These are phyloP conservation scores for Taphrina communis DNA, from an alignment of 1,139 yeast species.

Conservation along the genomic window DNA sequence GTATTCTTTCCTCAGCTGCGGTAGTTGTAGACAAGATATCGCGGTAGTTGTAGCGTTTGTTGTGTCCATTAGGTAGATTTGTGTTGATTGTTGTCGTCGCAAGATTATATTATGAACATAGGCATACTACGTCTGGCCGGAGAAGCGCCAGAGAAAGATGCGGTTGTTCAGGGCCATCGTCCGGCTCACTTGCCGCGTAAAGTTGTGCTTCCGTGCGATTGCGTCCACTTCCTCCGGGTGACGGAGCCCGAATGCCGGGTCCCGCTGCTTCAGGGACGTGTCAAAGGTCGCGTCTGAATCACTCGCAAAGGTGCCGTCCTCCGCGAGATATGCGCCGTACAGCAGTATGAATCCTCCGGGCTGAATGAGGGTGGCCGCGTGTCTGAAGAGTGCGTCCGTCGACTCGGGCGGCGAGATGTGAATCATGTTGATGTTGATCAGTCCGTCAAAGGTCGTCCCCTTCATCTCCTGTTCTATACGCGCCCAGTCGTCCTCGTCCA, in stretches of 20 bases:
- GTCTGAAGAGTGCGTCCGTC: conserved; percentile 26
- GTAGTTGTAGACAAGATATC: too few species aligned
- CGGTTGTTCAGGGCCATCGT: conserved; percentile 26
- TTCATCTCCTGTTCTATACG: neutral
- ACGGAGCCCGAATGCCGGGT: conserved; percentile 27
- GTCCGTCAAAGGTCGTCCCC: neutral
- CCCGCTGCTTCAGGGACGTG: conserved; percentile 18
- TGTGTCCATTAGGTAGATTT: too few species aligned
- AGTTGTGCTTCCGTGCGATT: conserved; percentile 16
- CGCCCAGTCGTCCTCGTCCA: conserved; percentile 29
- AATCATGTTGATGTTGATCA: conserved; percentile 28
- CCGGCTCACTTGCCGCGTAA: neutral
- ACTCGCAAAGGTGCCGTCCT: conserved; percentile 20
- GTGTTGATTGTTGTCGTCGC: too few species aligned
- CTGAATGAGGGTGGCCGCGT: conserved; percentile 15
- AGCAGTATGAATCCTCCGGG: conserved; percentile 13
- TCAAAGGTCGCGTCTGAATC: conserved; percentile 22
- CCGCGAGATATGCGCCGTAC: conserved; percentile 33
- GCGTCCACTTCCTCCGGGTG: conserved; percentile 17
- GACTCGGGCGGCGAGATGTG: conserved; percentile 32
- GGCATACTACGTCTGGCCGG: neutral
- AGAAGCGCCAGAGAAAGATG: conserved; percentile 26
- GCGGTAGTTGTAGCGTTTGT: too few species aligned
- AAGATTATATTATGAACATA: too few species aligned
- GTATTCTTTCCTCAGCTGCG: too few species aligned